Evolutionary conservation across 371 early-diverging fungal species (phyloP).

Genomic region (Mortierella sp.): DNA sequence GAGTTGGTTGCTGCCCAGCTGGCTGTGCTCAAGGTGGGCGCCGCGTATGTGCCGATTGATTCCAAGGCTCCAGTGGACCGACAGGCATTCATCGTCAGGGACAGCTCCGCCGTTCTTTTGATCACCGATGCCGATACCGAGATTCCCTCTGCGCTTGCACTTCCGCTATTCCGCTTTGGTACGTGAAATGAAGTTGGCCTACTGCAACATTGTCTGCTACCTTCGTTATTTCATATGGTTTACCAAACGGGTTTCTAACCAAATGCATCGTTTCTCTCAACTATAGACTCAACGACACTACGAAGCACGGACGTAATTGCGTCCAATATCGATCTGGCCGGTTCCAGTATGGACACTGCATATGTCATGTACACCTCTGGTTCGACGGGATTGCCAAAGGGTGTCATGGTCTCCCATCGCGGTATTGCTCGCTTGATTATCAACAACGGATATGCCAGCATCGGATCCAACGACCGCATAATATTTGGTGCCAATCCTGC

Average conservation of each 20-base stretch:
- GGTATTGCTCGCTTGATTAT: constrained; percentile 4
- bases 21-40: constrained; percentile 5
- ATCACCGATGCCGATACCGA: neutral
- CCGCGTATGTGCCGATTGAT: constrained; percentile 4
- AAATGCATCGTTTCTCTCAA: too few species aligned
- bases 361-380: constrained; percentile 63
- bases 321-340: too few species aligned
- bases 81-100: neutral
- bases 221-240: too few species aligned
- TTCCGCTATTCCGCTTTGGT: too few species aligned
- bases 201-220: too few species aligned
- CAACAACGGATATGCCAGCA: neutral
- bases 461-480: neutral
- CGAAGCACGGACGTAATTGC: too few species aligned
- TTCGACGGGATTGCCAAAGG: constrained; percentile 64
- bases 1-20: neutral
- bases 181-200: too few species aligned
- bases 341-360: constrained; percentile 9
- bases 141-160: neutral
- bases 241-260: too few species aligned
- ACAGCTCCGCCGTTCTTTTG: neutral
- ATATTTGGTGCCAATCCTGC: neutral
- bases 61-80: neutral
- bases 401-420: constrained; percentile 46
- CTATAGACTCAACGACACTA: too few species aligned